These are phyloP conservation scores for Haberlea rhodopensis DNA, from an alignment of 257 asterid species.

Conservation along the genomic window DNA sequence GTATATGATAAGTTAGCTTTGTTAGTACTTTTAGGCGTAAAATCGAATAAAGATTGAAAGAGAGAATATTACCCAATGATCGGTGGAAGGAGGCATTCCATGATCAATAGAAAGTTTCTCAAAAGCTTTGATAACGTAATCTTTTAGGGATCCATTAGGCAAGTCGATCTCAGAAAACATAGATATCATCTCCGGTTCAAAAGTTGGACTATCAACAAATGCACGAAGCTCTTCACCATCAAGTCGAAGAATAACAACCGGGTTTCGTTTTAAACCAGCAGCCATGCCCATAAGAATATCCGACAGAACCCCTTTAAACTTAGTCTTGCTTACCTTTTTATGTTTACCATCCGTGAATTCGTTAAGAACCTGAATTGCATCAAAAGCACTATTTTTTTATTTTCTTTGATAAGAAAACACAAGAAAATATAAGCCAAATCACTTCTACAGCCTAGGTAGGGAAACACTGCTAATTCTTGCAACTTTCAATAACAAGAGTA, in stretches of 20 bases:
- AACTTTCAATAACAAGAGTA: neutral
- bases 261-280: constrained; percentile 86
- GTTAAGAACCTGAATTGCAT: constrained; percentile 63
- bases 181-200: constrained; percentile 64
- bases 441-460: neutral
- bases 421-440: neutral
- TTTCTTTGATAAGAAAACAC: too few species aligned
- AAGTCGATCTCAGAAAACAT: constrained; percentile 50
- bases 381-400: constrained; percentile 4
- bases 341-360: constrained; percentile 82
- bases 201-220: constrained; percentile 47
- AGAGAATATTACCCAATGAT: constrained; percentile 64
- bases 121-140: constrained; percentile 54
- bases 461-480: neutral
- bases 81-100: constrained; percentile 95
- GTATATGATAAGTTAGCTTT: neutral
- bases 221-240: constrained; percentile 87
- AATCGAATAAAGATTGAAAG: constrained; percentile 9
- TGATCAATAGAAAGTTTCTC: constrained; percentile 82
- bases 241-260: constrained; percentile 85
- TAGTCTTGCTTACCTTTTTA: constrained; percentile 61
- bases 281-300: constrained; percentile 93
- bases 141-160: constrained; percentile 57
- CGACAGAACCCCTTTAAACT: constrained; percentile 77
- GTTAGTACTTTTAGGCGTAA: neutral